A percentile compares a stretch with the other conserved stretches of the same genome.
Conservation (phyloP, 139 green algal genomes). For the Tetradesmus obliquus region DNA sequence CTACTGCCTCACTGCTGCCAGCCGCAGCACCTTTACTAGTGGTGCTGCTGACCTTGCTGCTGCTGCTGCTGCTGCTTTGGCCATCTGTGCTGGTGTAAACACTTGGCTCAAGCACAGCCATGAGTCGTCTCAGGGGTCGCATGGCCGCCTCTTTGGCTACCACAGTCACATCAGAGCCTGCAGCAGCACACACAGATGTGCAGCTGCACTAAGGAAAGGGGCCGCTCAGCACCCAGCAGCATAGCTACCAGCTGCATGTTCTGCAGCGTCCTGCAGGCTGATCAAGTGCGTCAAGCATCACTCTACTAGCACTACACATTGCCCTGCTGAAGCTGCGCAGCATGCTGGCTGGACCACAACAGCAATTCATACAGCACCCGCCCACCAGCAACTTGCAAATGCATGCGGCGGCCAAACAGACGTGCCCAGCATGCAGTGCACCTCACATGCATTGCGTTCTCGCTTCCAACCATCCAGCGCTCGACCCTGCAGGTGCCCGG, state of each 20-base stretch:
- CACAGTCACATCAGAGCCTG: constrained; percentile 64
- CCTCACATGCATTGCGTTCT: no score
- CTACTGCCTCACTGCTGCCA: not conserved
- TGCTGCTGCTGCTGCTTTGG: not conserved
- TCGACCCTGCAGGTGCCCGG: no score
- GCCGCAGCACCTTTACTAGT: not conserved
- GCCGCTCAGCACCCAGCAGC: no score
- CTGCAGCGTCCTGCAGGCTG: not conserved
- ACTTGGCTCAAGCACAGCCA: constrained; percentile 61
- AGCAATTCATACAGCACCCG: no score
- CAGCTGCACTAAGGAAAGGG: no score
- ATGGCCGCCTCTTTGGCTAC: constrained; percentile 77
- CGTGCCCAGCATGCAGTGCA: no score
- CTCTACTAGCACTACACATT: no score
- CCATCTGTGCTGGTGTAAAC: not conserved
- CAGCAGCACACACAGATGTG: not conserved
- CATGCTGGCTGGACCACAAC: no score
- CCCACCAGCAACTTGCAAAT: no score
- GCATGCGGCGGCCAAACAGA: no score
- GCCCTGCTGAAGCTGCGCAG: no score
- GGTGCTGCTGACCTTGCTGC: not conserved
- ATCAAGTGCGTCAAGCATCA: not conserved
- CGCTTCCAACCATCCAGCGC: no score
- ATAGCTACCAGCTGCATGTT: not conserved
- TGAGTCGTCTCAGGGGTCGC: constrained; percentile 67